phyloP scores from a whole-genome alignment of 139 green algal genomes.

The Coccomyxa sp. region DNA sequence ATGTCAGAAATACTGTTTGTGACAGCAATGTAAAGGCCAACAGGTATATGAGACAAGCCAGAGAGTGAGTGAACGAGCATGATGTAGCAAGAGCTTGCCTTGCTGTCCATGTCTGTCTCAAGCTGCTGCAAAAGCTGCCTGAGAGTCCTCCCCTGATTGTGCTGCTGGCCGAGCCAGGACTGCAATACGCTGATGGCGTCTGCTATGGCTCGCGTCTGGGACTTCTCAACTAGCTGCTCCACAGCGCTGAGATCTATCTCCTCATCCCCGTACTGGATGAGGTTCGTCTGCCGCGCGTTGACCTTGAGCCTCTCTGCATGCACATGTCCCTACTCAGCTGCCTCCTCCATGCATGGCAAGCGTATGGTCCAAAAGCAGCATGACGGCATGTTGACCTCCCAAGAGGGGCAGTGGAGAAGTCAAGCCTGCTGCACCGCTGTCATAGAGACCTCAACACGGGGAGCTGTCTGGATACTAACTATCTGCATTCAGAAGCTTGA shows the following conservation, averaged over 20 bases:
- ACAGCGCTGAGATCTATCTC: constrained; percentile 21
- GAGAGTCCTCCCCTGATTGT: constrained; percentile 7
- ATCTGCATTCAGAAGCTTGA: too few species aligned
- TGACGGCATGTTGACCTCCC: neutral
- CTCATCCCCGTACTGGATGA: constrained; percentile 29
- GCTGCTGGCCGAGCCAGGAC: neutral
- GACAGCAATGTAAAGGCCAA: neutral
- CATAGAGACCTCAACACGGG: neutral
- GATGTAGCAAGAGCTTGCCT: neutral
- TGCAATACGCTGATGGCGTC: constrained; percentile 35
- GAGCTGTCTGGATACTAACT: too few species aligned
- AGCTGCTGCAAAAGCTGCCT: constrained; percentile 26
- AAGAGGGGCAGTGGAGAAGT: neutral
- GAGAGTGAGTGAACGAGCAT: neutral
- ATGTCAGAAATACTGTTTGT: too few species aligned
- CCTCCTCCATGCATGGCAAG: neutral
- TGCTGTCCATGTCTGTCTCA: constrained; percentile 24
- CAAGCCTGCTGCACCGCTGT: neutral
- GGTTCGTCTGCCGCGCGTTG: constrained; percentile 10
- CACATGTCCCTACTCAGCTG: neutral
- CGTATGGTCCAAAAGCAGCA: neutral
- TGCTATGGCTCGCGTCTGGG: constrained; percentile 49
- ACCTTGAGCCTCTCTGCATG: constrained; percentile 10
- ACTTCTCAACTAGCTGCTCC: constrained; percentile 59
- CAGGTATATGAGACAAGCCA: neutral